Evolutionary conservation across 495 filamentous ascomycete species (phyloP), one percentile per base, ranked within the genome.

Genomic region (Aspergillus mulundensis): DNA sequence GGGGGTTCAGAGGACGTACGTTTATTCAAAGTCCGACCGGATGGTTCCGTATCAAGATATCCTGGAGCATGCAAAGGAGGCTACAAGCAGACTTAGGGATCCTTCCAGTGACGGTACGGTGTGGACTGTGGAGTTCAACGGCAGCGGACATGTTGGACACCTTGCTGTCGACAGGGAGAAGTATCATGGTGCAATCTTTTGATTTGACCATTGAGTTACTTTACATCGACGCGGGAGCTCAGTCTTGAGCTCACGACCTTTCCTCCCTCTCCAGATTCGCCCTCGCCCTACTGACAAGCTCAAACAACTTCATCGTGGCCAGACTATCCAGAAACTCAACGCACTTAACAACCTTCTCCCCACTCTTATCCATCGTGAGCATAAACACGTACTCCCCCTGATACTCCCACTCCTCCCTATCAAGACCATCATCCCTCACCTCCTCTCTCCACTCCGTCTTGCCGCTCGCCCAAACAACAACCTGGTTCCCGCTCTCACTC

Each of bases 51-150:
- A 20, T 18, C 10, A 8, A 24, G 42, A 20, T 44, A 23, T 44
- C 21, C 5, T 44, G 2, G 42, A 44, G 6, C 42, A 44, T 14
- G 42, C 42, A 18, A 20, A 24, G 42, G 42, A 44, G 42, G 42
- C 42, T 8, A 10, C 19, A 23, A 21, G 10, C 34, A 23, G 10
- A 3, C 21, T 23, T 18, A 23, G 16, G 8, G 16, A n/a, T n/a
- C n/a, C n/a, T n/a, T n/a, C n/a, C 7, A 16, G 40, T 3, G 20
- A 46, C 1, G 43, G 72, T 54, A 84, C 82, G 0, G 81, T 82
- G 1, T 80, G 83, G 0, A 81, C 81, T 40, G 84, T 73, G 0
- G 68, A 70, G 0, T 46, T 46, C 14, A 16, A 68, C 73, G 28
- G 7, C 20, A 45, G 67, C 10, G 70, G 48, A 30, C 6, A 44